Evolutionary conservation across 305 asterid species (phyloP), one percentile per base, ranked within the genome.

Genomic region (Rubia peregrina): DNA sequence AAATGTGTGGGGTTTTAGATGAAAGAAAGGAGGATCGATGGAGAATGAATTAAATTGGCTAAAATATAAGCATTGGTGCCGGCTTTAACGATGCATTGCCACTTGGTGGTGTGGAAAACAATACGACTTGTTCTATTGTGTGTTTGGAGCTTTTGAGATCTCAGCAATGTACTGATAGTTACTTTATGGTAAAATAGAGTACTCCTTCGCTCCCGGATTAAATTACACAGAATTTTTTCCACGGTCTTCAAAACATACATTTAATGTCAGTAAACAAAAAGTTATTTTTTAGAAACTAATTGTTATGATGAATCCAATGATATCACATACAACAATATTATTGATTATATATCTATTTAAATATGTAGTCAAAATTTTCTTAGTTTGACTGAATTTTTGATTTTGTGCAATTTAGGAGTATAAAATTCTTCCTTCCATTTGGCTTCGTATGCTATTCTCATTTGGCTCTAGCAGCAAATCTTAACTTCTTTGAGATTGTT

Each of bases 41-140:
- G 46, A 69, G 59, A 42, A 55, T 68, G 12, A 46, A 44, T 44
- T 11, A 6, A 14, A 30, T 42, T 65, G 81, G 68, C 21, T 69
- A 67, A 75, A 51, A 75, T 82, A 82, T 80, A 80, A 69, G 70
- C 4, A 51, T 46, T 65, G 41, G 9, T 71, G 95, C 93, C 89
- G 93, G 93, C 92, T 19, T 5, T 10, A 62, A 76, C 76, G 22
- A 82, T 75, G 85, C 0, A 66, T 75, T 69, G 92, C 78, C 95
- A 86, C 68, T 71, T 86, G 95, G 80, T 68, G 96, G 87, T 66
- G 96, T 75, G 33, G 74, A 82, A 83, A 83, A 76, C 97, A 79
- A 90, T 92, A 75, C 38, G 93, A 85, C 89, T 90, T 86, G 90
- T 90, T 90, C 95, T 79, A 80, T 86, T 72, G 17, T 60, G 43